Conservation (phyloP, 2,329 filamentous ascomycete genomes). For the Bimuria novae-zelandiae region DNA sequence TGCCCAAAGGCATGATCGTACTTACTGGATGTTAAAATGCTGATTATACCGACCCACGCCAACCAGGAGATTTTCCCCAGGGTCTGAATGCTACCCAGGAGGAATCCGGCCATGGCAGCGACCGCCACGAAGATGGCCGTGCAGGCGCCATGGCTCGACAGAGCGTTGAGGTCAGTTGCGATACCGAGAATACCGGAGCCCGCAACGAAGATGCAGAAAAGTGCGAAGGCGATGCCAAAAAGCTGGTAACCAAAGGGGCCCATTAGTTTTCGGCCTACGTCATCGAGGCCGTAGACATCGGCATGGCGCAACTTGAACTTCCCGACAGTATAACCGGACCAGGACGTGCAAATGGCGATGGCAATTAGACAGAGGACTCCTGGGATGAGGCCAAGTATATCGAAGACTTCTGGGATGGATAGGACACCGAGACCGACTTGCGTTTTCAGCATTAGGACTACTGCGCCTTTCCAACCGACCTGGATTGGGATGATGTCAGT, state of each 20-base stretch:
- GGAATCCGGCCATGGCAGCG: constrained; percentile 60
- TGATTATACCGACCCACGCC: constrained; percentile 29
- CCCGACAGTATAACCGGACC: constrained; percentile 56
- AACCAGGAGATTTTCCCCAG: constrained; percentile 30
- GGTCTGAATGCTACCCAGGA: constrained; percentile 50
- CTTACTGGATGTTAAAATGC: constrained; percentile 29
- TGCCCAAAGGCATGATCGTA: background rate
- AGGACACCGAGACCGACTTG: constrained; percentile 50
- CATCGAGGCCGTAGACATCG: constrained; percentile 62
- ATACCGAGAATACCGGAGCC: constrained; percentile 68
- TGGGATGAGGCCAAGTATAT: constrained; percentile 54
- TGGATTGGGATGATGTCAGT: constrained; percentile 16
- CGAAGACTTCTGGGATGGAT: constrained; percentile 54
- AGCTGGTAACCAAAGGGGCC: constrained; percentile 58
- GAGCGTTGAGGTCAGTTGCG: constrained; percentile 42
- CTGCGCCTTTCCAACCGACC: constrained; percentile 34
- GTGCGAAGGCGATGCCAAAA: constrained; percentile 42
- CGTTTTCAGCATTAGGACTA: constrained; percentile 38
- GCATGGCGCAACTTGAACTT: constrained; percentile 60
- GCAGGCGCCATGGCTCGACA: constrained; percentile 66
- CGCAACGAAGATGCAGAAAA: constrained; percentile 62
- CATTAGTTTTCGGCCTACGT: constrained; percentile 60
- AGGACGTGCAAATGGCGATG: constrained; percentile 53
- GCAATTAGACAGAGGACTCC: constrained; percentile 52
- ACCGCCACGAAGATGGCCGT: constrained; percentile 67